phyloP scores from a whole-genome alignment of 1,284 basidiomycete genomes.

The Cutaneotrichosporon cutaneum region DNA sequence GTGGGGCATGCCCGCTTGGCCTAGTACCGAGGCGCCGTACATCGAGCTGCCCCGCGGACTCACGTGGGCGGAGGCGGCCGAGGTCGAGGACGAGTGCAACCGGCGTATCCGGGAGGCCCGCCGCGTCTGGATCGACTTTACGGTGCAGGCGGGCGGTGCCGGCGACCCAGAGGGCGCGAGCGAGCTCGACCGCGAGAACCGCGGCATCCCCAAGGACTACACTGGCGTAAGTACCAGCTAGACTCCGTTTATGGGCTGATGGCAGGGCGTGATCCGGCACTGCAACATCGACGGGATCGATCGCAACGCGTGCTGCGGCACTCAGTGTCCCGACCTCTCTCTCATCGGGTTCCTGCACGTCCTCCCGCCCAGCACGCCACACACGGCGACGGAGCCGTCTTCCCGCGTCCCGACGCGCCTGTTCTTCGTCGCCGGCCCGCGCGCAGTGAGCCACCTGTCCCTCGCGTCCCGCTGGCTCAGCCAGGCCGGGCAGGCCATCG shows the following conservation, averaged over 20 bases:
- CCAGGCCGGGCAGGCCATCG: constrained; percentile 62
- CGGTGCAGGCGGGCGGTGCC: constrained; percentile 30
- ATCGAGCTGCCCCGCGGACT: constrained; percentile 73
- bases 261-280: constrained; percentile 68
- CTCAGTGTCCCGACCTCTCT: constrained; percentile 58
- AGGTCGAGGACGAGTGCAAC: constrained; percentile 68
- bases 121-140: constrained; percentile 44
- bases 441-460: constrained; percentile 64
- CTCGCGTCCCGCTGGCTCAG: constrained; percentile 61
- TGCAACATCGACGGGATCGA: constrained; percentile 78
- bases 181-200: constrained; percentile 65
- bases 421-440: constrained; percentile 76
- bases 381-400: constrained; percentile 40
- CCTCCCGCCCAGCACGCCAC: constrained; percentile 55
- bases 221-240: constrained; percentile 37
- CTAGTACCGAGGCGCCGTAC: constrained; percentile 68
- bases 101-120: constrained; percentile 54
- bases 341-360: constrained; percentile 48
- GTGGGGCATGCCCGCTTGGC: constrained; percentile 59
- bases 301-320: constrained; percentile 80
- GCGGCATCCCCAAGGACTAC: constrained; percentile 58
- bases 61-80: constrained; percentile 63
- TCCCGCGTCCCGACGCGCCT: constrained; percentile 66
- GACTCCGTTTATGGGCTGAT: not conserved
- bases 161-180: constrained; percentile 6